Evolutionary conservation across 2,329 filamentous ascomycete genomes (phyloP), one percentile per base, ranked within the genome.

Genomic region (Trichophaea hybrida): DNA sequence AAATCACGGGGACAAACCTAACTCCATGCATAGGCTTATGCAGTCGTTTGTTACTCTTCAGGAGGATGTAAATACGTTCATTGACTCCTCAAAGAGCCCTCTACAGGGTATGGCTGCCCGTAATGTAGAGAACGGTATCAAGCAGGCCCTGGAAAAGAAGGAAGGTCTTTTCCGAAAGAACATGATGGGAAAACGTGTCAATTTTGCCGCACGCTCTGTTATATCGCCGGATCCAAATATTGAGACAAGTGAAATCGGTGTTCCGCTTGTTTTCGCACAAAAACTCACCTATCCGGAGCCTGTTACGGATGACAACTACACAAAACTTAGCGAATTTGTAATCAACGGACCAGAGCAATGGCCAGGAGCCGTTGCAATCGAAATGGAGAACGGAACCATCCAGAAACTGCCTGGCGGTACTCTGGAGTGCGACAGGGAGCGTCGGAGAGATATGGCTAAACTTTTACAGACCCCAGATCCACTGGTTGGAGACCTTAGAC

Each of bases 101-200:
- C 78, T 88, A 2, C 83, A 86, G 65, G 88, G 88, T 55, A 78
- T 82, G 15, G 87, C 88, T 33, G 87, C 83, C 12, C 84, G 85
- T 69, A 79, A 83, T 59, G 85, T 88, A 57, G 87, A 94, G 63
- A 90, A 95, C 64, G 93, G 94, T 67, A 94, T 98, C 74, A 98
- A 98, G 74, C 93, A 98, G 71, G 86, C 90, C 70, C 78, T 98
- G 33, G 93, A 98, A 74, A 98, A 98, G 78, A 98, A 98, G 74
- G 94, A 98, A 70, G 93, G 93, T 65, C 78, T 98, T 34, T 98
- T 98, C 77, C 80, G 93, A 68, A 97, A 95, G 77, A 96, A 98
- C 74, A 97, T 98, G 93, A 98, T 98, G 93, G 93, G 93, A 62
- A 98, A 98, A 77, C 89, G 93, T 76, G 93, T 98, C 74, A 97